Percentiles rank a stretch among this genome's conserved stretches.
phyloP scores from a whole-genome alignment of 306 rosid genomes.

The Prunus mongolica region DNA sequence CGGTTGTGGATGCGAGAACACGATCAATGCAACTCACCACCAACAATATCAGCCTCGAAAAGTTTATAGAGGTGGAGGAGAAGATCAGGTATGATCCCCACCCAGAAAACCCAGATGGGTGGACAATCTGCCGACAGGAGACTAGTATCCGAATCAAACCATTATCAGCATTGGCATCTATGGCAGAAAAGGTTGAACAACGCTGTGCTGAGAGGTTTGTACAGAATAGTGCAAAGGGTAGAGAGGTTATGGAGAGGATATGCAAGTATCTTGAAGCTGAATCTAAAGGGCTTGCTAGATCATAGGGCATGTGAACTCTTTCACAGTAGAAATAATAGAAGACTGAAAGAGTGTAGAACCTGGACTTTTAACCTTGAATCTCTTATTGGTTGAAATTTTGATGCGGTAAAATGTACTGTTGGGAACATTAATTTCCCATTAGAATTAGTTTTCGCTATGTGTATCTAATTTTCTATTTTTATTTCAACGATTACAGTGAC shows the following conservation, averaged over 20 bases:
- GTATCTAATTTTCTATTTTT: background rate
- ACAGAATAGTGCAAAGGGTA: constrained; percentile 82
- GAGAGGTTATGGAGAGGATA: constrained; percentile 94
- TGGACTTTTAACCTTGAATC: background rate
- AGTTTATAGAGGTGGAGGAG: constrained; percentile 78
- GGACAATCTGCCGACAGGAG: constrained; percentile 86
- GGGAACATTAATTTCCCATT: background rate
- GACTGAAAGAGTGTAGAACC: background rate
- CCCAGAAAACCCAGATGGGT: constrained; percentile 55
- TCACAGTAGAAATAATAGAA: constrained; percentile 17
- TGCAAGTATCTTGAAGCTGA: constrained; percentile 91
- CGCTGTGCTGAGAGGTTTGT: constrained; percentile 74
- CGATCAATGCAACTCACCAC: constrained; percentile 61
- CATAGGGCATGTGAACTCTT: constrained; percentile 7
- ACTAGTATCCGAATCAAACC: constrained; percentile 77
- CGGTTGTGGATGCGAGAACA: constrained; percentile 53
- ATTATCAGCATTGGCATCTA: constrained; percentile 70
- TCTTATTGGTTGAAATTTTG: background rate
- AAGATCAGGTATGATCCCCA: constrained; percentile 66
- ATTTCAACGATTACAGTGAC: no score
- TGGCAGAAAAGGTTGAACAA: constrained; percentile 89
- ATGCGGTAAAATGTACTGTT: background rate
- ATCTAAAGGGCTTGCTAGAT: constrained; percentile 29
- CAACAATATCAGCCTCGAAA: constrained; percentile 65
- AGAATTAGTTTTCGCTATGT: background rate